These are phyloP conservation scores for Aspergillus nomiae DNA, from an alignment of 2,329 filamentous ascomycete species.

Conservation along the genomic window DNA sequence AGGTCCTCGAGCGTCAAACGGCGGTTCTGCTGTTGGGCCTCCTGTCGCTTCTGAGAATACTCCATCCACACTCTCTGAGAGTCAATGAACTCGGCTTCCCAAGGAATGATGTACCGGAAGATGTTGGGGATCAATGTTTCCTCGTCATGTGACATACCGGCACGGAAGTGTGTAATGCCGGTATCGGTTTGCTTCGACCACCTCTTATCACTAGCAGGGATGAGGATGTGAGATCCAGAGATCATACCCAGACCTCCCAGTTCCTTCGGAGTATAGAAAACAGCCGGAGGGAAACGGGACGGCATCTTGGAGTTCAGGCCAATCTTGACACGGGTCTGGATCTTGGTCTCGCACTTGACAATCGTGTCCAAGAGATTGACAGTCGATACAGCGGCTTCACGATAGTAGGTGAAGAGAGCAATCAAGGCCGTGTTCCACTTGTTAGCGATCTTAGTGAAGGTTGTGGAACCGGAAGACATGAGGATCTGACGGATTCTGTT, in stretches of 20 bases:
- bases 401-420: slow-evolving; percentile 96
- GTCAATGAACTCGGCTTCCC: slow-evolving; percentile 98
- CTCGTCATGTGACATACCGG: slow-evolving; percentile 97
- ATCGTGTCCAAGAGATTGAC: slow-evolving; percentile 94
- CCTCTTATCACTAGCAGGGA: slow-evolving; percentile 94
- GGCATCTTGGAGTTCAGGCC: slow-evolving; percentile 99
- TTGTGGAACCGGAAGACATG: slow-evolving; percentile 99
- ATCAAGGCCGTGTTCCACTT: slow-evolving; percentile 99
- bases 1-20: slow-evolving; percentile 92
- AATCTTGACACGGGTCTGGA: slow-evolving; percentile 98
- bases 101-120: slow-evolving; percentile 98
- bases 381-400: slow-evolving; percentile 94
- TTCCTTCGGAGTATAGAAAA: slow-evolving; percentile 99
- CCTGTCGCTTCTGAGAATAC: slow-evolving; percentile 95
- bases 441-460: slow-evolving; percentile 99
- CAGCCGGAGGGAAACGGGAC: slow-evolving; percentile 93
- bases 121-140: slow-evolving; percentile 98
- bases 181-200: slow-evolving; percentile 99
- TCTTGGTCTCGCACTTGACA: slow-evolving; percentile 99
- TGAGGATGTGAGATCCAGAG: slow-evolving; percentile 95
- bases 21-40: slow-evolving; percentile 96
- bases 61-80: slow-evolving; percentile 99
- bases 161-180: slow-evolving; percentile 93
- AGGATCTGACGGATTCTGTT: slow-evolving; percentile 97
- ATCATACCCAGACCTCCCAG: slow-evolving; percentile 98